These are phyloP conservation scores for Alternaria incomplexa DNA, from an alignment of 2,329 filamentous ascomycete genomes.

Conservation along the genomic window DNA sequence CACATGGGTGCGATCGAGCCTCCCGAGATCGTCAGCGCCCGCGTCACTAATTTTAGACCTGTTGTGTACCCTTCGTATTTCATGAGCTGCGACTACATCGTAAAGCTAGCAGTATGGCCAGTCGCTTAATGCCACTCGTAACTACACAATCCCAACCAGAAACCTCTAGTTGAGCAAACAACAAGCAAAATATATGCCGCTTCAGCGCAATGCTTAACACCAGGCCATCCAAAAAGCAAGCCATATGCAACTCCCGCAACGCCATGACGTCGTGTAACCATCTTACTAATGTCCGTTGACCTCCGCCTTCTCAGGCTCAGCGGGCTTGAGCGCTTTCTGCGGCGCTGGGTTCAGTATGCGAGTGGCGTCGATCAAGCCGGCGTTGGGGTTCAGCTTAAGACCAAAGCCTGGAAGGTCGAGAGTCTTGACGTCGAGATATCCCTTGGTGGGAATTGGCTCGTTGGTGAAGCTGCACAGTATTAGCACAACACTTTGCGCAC, in stretches of 20 bases:
- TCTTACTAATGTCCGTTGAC: slow-evolving; percentile 25
- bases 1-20: slow-evolving; percentile 20
- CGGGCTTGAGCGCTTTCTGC: slow-evolving; percentile 47
- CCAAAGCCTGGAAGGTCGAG: slow-evolving; percentile 92
- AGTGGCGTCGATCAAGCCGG: slow-evolving; percentile 77
- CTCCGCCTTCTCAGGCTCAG: slow-evolving; percentile 29
- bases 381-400: slow-evolving; percentile 81
- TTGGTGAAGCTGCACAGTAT: slow-evolving; percentile 9
- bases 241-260: slow-evolving; percentile 12
- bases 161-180: background rate
- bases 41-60: slow-evolving; percentile 38
- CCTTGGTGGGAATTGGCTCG: slow-evolving; percentile 59
- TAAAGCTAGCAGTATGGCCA: background rate
- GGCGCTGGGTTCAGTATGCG: slow-evolving; percentile 73
- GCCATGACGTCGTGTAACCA: slow-evolving; percentile 4
- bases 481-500: background rate
- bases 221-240: slow-evolving; percentile 4
- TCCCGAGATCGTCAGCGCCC: slow-evolving; percentile 26
- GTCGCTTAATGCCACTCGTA: background rate
- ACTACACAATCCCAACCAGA: background rate
- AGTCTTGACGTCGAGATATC: slow-evolving; percentile 78
- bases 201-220: slow-evolving; percentile 11
- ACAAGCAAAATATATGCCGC: background rate
- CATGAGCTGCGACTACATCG: background rate
- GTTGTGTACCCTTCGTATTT: slow-evolving; percentile 5